Evolutionary conservation across 805 yeast species (phyloP).

Genomic region (Schizosaccharomyces octosporus): DNA sequence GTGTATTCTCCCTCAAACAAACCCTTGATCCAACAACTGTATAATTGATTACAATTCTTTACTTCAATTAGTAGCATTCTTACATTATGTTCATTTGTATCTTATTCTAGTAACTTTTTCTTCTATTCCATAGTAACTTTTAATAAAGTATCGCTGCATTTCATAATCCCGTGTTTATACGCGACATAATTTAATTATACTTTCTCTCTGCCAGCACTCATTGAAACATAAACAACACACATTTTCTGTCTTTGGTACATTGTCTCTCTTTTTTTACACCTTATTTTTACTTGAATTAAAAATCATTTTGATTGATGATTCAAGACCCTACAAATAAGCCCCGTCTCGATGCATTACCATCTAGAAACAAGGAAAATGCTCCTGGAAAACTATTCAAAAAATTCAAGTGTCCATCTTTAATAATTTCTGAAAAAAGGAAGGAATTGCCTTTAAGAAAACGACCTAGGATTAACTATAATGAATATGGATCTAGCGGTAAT

Average conservation of each 20-base stretch:
- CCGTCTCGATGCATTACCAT: background rate
- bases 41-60: too few species aligned
- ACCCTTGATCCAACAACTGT: too few species aligned
- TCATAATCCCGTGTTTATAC: background rate
- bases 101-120: too few species aligned
- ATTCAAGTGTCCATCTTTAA: background rate
- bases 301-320: background rate
- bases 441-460: constrained; percentile 7
- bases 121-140: background rate
- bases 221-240: background rate
- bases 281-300: background rate
- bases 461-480: constrained; percentile 7
- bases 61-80: too few species aligned
- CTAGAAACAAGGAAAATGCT: background rate
- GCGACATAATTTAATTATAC: background rate
- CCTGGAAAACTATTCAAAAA: background rate
- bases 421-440: background rate
- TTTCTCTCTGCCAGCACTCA: background rate
- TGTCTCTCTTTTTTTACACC: background rate
- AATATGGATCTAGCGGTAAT: constrained; percentile 1
- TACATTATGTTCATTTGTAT: too few species aligned
- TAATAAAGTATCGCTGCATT: background rate
- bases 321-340: background rate
- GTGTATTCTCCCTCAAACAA: too few species aligned
- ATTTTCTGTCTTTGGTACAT: background rate